Evolutionary conservation across 176 grass and related monocot genomes (phyloP).

Genomic region (Avena insularis): DNA sequence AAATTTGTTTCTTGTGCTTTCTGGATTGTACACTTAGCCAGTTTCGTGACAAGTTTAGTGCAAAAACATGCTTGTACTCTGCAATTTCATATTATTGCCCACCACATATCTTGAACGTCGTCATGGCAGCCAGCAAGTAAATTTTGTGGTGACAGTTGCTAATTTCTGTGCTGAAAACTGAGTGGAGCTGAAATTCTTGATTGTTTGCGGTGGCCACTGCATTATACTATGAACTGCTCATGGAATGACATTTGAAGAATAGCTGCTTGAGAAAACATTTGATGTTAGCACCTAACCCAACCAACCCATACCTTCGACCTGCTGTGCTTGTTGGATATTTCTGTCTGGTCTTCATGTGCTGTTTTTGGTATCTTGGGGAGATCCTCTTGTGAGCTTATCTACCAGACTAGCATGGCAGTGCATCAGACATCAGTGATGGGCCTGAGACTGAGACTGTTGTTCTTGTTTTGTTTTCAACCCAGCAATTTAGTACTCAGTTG

Average conservation of each 20-base stretch:
- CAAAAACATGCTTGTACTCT: conserved; percentile 11
- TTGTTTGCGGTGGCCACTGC: background rate
- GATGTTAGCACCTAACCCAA: conserved; percentile 1
- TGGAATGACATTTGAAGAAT: conserved; percentile 25
- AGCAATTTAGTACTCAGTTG: background rate
- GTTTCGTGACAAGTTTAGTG: background rate
- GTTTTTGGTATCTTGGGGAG: background rate
- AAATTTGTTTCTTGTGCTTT: conserved; percentile 10
- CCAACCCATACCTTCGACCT: background rate
- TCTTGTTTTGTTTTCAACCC: conserved; percentile 21
- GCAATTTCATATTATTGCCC: background rate
- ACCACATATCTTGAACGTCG: background rate
- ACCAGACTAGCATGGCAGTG: conserved; percentile 32
- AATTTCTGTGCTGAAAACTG: background rate
- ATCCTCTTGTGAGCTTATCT: background rate
- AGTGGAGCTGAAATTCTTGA: conserved; percentile 30
- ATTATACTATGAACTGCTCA: background rate
- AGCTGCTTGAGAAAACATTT: conserved; percentile 12
- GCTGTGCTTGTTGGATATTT: conserved; percentile 20
- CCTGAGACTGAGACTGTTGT: background rate
- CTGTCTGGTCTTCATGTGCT: background rate
- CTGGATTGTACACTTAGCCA: background rate
- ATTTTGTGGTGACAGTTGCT: background rate
- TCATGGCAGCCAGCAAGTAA: background rate
- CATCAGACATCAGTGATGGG: conserved; percentile 33